Percentiles rank a stretch among this genome's conserved stretches.
Conservation (phyloP, 2,329 filamentous ascomycete species). For the Sphaerulina musiva region DNA sequence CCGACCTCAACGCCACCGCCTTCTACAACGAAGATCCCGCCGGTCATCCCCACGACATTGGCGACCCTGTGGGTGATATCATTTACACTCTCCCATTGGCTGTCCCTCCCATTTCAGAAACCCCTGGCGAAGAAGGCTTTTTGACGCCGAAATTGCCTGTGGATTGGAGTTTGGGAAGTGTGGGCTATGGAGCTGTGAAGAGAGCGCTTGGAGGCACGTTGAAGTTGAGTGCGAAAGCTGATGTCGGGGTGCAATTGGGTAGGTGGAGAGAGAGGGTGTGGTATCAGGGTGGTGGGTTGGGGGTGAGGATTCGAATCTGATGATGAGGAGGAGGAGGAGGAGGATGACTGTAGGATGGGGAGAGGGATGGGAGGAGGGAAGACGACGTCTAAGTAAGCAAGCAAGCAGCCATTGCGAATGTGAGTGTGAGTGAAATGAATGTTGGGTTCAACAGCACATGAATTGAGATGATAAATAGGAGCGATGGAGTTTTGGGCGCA, state of each 20-base stretch:
- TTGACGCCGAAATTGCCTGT: slow-evolving; percentile 74
- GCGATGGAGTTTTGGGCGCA: too few species aligned
- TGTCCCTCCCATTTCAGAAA: slow-evolving; percentile 53
- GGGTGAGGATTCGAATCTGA: slow-evolving; percentile 43
- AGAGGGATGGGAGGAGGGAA: too few species aligned
- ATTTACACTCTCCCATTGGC: slow-evolving; percentile 66
- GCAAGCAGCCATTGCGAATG: too few species aligned
- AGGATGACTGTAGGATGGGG: not conserved
- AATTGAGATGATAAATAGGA: too few species aligned
- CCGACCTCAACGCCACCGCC: slow-evolving; percentile 74
- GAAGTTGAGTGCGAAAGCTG: slow-evolving; percentile 70
- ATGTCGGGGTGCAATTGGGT: slow-evolving; percentile 67
- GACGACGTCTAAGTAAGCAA: too few species aligned
- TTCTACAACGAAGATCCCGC: slow-evolving; percentile 57
- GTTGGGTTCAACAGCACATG: too few species aligned
- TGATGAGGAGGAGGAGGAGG: too few species aligned
- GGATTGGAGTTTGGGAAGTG: slow-evolving; percentile 65
- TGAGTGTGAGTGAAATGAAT: too few species aligned
- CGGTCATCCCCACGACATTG: not conserved
- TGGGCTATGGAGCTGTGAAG: slow-evolving; percentile 76
- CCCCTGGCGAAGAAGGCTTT: slow-evolving; percentile 49
- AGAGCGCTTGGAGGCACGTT: slow-evolving; percentile 74
- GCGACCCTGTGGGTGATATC: slow-evolving; percentile 60
- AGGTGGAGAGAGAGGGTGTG: slow-evolving; percentile 63
- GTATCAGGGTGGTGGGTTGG: slow-evolving; percentile 42